Base-by-base conservation (phyloP, 768 basidiomycete species). In the Boletus patriciae region DNA sequence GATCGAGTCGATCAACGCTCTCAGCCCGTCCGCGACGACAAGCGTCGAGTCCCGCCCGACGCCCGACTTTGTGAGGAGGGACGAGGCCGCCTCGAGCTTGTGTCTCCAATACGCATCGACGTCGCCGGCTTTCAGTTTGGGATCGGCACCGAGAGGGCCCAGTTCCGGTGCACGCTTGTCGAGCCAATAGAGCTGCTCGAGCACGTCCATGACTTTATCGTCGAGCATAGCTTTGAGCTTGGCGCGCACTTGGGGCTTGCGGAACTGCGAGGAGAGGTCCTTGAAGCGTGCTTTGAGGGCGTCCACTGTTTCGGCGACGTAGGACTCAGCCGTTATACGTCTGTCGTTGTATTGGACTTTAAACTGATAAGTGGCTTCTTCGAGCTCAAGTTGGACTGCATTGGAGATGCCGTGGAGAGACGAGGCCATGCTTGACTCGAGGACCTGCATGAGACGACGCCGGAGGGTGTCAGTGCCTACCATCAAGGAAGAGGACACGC, bases 341-440 rank as follows among this genome's bases (percentile, higher is more conserved):
- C 93, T 86, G 74, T 99, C 97, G 68, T 99, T 99, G 76, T 92
- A 93, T 71, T 95, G 90, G 3, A 99, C 97, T 75, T 99, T 99
- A 84, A 99, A 99, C 72, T 98, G 97, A 71, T 99, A 99, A 13
- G 87, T 88, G 3, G 97, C 87, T 66, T 98, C 97, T 73, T 99
- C 97, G 10, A 99, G 80, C 70, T 99, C 97, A 38, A 98, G 84
- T 66, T 97, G 94, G 11, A 98, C 97, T 3, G 94, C 94, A 73
- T 98, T 98, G 56, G 92, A 92, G 71, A 99, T 98, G 2, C 92
- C 87, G 66, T 98, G 94, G 5, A 99, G 80, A 37, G 94, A 94
- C 2, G 90, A 90, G 0, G 94, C 91, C 97, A 99, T 99, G 36
- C 92, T 94, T 13, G 93, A 93, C 71, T 99, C 97, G 55, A 99